Evolutionary conservation across 2,329 filamentous ascomycete species (phyloP).

Genomic region (Fusarium oxysporum): DNA sequence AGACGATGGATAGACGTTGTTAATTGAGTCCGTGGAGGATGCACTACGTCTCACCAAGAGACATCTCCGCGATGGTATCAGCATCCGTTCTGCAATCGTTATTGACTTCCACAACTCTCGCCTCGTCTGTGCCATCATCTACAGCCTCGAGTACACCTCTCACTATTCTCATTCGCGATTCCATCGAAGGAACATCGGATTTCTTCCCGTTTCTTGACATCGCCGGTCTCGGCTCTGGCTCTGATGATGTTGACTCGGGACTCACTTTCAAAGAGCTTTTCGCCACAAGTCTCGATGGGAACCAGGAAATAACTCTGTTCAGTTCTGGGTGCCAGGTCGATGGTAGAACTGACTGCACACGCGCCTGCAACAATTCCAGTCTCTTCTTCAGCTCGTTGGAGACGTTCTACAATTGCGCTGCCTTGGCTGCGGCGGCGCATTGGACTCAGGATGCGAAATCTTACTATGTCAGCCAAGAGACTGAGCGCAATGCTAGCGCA

Average conservation of each 20-base stretch:
- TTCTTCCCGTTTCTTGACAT: constrained; percentile 55
- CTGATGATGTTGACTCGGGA: constrained; percentile 43
- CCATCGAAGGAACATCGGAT: constrained; percentile 49
- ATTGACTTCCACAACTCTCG: constrained; percentile 17
- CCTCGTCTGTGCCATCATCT: constrained; percentile 13
- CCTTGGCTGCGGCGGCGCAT: constrained; percentile 51
- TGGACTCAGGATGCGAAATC: constrained; percentile 47
- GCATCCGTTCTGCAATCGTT: constrained; percentile 22
- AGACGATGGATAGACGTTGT: constrained; percentile 15
- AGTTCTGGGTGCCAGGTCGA: constrained; percentile 49
- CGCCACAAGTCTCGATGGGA: constrained; percentile 49
- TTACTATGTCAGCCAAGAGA: constrained; percentile 49
- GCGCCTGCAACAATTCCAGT: constrained; percentile 47
- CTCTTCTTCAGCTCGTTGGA: constrained; percentile 52
- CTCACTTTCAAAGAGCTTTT: constrained; percentile 52
- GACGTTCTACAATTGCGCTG: constrained; percentile 55
- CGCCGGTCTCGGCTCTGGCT: constrained; percentile 44
- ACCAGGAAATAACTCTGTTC: constrained; percentile 49
- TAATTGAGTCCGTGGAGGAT: constrained; percentile 23
- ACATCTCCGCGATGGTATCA: constrained; percentile 29
- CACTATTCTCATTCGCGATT: constrained; percentile 45
- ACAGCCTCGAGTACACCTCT: constrained; percentile 43
- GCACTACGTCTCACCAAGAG: not conserved
- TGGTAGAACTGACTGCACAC: constrained; percentile 47
- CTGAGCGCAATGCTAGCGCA: constrained; percentile 52